Conservation (phyloP, 2,329 filamentous ascomycete species). For the Hortaea werneckii region DNA sequence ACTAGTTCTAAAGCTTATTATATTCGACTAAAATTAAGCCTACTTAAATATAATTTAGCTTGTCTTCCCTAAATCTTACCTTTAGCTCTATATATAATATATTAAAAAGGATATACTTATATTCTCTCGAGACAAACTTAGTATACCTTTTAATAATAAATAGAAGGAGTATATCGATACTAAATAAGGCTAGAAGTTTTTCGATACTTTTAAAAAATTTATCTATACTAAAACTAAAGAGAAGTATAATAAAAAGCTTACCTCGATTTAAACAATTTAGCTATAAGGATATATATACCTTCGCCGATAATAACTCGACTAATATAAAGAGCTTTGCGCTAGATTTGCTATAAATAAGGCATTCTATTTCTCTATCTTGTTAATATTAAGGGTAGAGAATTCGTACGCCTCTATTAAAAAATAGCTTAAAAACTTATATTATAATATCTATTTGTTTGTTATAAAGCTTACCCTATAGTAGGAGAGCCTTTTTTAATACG, state of each 20-base stretch:
- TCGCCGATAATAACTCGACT: background rate
- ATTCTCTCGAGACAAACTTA: background rate
- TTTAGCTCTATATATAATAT: background rate
- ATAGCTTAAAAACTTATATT: background rate
- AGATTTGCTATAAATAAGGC: background rate
- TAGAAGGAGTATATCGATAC: too few relatives aligned
- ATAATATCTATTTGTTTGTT: background rate
- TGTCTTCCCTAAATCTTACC: background rate
- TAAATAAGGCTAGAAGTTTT: background rate
- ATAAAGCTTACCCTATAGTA: background rate
- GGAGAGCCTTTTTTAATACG: background rate
- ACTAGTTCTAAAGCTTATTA: background rate
- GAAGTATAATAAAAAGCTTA: background rate
- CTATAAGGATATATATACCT: background rate
- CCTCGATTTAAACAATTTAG: background rate
- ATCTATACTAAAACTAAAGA: background rate
- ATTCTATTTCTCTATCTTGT: background rate
- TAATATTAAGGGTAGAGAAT: background rate
- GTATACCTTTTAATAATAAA: background rate
- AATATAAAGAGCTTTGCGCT: background rate
- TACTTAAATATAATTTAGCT: background rate
- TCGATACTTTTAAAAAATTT: background rate
- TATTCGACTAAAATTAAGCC: background rate
- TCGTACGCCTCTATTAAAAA: background rate
- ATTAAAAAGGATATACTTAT: background rate